Evolutionary conservation across 2,329 filamentous ascomycete species (phyloP).

Genomic region (Cladophialophora immunda): DNA sequence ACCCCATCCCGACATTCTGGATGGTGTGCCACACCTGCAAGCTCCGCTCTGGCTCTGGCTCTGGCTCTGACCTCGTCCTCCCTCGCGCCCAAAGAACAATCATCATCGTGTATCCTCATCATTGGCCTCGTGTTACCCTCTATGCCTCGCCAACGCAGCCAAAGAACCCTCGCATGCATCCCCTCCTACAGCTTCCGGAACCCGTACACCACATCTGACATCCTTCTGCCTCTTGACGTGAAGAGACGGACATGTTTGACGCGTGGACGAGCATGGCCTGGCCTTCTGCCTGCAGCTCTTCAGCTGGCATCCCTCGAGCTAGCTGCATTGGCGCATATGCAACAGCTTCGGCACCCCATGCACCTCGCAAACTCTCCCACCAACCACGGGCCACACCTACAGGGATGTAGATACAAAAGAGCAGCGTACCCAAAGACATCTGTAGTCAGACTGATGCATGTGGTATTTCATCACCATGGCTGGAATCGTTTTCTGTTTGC

Average conservation of each 20-base stretch:
- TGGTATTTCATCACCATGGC: background rate
- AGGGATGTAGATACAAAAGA: constrained; percentile 6
- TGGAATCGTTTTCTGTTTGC: background rate
- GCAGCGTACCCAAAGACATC: constrained; percentile 6
- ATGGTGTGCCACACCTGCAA: constrained; percentile 6
- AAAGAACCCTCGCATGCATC: constrained; percentile 11
- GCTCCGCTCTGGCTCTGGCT: constrained; percentile 4
- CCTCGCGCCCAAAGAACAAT: constrained; percentile 4
- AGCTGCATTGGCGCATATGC: constrained; percentile 31
- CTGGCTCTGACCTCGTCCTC: background rate
- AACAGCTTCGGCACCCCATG: constrained; percentile 24
- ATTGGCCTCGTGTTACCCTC: constrained; percentile 27
- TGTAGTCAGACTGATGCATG: constrained; percentile 12
- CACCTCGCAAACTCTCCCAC: constrained; percentile 18
- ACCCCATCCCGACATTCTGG: background rate
- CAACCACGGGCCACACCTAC: constrained; percentile 13
- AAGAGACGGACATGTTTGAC: constrained; percentile 10
- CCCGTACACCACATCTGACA: background rate
- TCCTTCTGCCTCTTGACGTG: constrained; percentile 5
- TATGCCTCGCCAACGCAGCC: constrained; percentile 27
- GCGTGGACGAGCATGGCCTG: constrained; percentile 13
- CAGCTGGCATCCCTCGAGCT: constrained; percentile 23
- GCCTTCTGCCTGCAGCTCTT: constrained; percentile 17
- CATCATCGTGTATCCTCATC: constrained; percentile 24
- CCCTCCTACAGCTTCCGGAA: background rate